Evolutionary conservation across 2,329 filamentous ascomycete genomes (phyloP).

Genomic region (Penicillium freii): DNA sequence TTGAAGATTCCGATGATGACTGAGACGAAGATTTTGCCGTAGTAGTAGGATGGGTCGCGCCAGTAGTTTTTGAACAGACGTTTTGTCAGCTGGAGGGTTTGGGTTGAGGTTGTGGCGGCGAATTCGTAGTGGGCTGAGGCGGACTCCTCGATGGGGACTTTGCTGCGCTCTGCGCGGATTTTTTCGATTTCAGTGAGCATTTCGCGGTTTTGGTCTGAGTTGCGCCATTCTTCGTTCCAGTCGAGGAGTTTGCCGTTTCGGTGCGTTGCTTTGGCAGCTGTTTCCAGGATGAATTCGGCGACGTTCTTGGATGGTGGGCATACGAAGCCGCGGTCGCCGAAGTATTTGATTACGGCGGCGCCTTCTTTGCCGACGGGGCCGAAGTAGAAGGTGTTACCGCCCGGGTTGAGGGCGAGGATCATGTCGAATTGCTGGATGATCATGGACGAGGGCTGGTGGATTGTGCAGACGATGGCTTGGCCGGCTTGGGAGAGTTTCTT

Average conservation of each 20-base stretch:
- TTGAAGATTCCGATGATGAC: slow-evolving; percentile 74
- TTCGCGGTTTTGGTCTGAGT: slow-evolving; percentile 59
- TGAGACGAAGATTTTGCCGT: slow-evolving; percentile 71
- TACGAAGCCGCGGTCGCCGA: slow-evolving; percentile 62
- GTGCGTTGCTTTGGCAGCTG: slow-evolving; percentile 57
- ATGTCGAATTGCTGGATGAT: slow-evolving; percentile 72
- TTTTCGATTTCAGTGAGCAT: slow-evolving; percentile 65
- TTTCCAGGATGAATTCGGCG: slow-evolving; percentile 66
- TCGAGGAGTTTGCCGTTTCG: slow-evolving; percentile 59
- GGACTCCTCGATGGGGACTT: slow-evolving; percentile 46
- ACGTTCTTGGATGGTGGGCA: slow-evolving; percentile 67
- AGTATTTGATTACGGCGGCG: slow-evolving; percentile 64
- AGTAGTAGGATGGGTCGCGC: slow-evolving; percentile 73
- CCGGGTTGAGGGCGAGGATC: slow-evolving; percentile 66
- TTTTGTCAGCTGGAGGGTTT: slow-evolving; percentile 66
- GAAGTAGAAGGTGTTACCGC: slow-evolving; percentile 71
- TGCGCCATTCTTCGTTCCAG: slow-evolving; percentile 74
- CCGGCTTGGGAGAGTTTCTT: slow-evolving; percentile 66
- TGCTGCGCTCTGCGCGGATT: slow-evolving; percentile 59
- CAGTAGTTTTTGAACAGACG: slow-evolving; percentile 71
- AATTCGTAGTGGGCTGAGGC: slow-evolving; percentile 53
- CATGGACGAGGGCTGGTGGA: slow-evolving; percentile 69
- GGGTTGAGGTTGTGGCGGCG: slow-evolving; percentile 62
- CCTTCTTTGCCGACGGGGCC: slow-evolving; percentile 69
- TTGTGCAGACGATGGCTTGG: slow-evolving; percentile 71